These are phyloP conservation scores for Rhizopogon vulgaris DNA, from an alignment of 768 basidiomycete genomes.

Conservation along the genomic window DNA sequence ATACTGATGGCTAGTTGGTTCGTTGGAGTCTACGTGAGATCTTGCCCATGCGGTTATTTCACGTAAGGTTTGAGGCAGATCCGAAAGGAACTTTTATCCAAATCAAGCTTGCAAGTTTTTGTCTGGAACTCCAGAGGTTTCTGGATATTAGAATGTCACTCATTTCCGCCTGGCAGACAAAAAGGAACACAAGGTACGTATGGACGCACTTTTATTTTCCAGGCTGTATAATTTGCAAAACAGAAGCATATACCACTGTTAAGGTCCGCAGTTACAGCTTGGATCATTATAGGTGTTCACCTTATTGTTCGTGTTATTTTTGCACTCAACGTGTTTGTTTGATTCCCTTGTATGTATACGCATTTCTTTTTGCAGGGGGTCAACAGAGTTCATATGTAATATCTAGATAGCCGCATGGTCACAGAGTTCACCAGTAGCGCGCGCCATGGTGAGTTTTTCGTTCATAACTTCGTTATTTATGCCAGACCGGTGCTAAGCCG, in stretches of 20 bases:
- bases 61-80: background rate
- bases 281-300: slow-evolving; percentile 1
- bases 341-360: slow-evolving; percentile 11
- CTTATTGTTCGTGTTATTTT: slow-evolving; percentile 23
- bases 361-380: background rate
- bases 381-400: slow-evolving; percentile 1
- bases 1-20: background rate
- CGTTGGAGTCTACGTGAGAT: background rate
- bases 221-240: background rate
- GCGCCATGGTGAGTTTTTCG: slow-evolving; percentile 15
- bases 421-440: slow-evolving; percentile 11
- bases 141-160: background rate
- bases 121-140: too few relatives aligned
- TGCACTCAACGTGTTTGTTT: slow-evolving; percentile 2
- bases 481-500: slow-evolving; percentile 25
- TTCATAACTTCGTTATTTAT: slow-evolving; percentile 9
- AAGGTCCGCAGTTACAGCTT: slow-evolving; percentile 11
- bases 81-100: slow-evolving; percentile 5
- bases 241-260: background rate
- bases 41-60: background rate
- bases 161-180: slow-evolving; percentile 20
- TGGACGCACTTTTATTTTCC: slow-evolving; percentile 7
- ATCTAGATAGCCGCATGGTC: slow-evolving; percentile 4
- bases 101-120: background rate
- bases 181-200: slow-evolving; percentile 25